These are phyloP conservation scores for Buxus sempervirens DNA, from an alignment of 164 flowering plant species.

Conservation along the genomic window DNA sequence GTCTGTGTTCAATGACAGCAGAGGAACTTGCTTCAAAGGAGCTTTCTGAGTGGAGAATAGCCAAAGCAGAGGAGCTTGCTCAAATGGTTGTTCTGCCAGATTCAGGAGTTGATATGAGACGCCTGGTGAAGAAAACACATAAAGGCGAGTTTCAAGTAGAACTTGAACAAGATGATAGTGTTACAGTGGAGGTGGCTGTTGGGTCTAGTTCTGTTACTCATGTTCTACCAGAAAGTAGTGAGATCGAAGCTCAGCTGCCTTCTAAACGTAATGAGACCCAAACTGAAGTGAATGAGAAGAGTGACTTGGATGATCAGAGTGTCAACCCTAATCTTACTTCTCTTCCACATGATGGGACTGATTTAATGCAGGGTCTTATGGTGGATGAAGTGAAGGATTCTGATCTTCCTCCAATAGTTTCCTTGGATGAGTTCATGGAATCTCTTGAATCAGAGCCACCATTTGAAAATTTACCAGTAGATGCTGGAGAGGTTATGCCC, in stretches of 20 bases:
- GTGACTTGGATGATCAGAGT: conserved; percentile 24
- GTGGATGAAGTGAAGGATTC: conserved; percentile 76
- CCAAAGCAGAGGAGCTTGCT: conserved; percentile 93
- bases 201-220: conserved; percentile 39
- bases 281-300: conserved; percentile 24
- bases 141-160: conserved; percentile 97
- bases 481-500: conserved; percentile 28
- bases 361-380: conserved; percentile 72
- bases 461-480: conserved; percentile 56
- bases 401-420: conserved; percentile 92
- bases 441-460: conserved; percentile 86
- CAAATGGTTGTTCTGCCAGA: conserved; percentile 95
- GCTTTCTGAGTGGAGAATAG: conserved; percentile 95
- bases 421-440: conserved; percentile 94
- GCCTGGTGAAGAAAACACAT: conserved; percentile 92
- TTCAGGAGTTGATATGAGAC: conserved; percentile 75
- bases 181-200: conserved; percentile 61
- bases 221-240: conserved; percentile 24
- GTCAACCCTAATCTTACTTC: conserved; percentile 29
- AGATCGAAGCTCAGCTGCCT: conserved; percentile 21
- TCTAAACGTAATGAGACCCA: conserved; percentile 22
- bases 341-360: conserved; percentile 56
- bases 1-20: conserved; percentile 88
- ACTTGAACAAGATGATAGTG: conserved; percentile 59
- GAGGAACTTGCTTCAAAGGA: conserved; percentile 99